Evolutionary conservation across 1,284 basidiomycete species (phyloP).

Genomic region (Cryptococcus depauperatus): DNA sequence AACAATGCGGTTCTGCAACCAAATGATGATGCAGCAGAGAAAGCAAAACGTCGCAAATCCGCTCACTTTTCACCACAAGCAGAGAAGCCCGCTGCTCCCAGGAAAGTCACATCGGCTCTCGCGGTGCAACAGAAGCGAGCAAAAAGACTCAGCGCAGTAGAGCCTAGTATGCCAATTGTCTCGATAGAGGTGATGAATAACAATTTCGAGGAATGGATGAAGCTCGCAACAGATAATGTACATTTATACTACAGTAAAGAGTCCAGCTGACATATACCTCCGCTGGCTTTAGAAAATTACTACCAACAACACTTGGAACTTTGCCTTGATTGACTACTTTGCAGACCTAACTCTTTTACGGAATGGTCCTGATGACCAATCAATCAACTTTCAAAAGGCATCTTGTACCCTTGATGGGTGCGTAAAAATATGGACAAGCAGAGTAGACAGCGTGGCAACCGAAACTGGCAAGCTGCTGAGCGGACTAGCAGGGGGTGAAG

Average conservation of each 20-base stretch:
- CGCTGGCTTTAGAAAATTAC: constrained; percentile 80
- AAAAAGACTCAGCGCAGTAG: constrained; percentile 34
- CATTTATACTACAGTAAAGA: constrained; percentile 31
- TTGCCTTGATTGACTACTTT: constrained; percentile 98
- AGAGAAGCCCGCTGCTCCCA: constrained; percentile 6
- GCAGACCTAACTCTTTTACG: constrained; percentile 96
- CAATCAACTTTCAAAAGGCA: constrained; percentile 98
- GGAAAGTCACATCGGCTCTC: constrained; percentile 26
- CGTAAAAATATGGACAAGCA: constrained; percentile 98
- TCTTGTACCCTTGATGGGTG: constrained; percentile 97
- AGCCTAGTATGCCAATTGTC: constrained; percentile 24
- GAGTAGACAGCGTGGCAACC: constrained; percentile 92
- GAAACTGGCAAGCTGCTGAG: constrained; percentile 93
- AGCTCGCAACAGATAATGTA: constrained; percentile 98
- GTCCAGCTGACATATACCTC: not conserved
- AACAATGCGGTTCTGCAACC: constrained; percentile 7
- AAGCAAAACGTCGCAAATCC: constrained; percentile 31
- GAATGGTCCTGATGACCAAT: constrained; percentile 74
- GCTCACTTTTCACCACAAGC: constrained; percentile 29
- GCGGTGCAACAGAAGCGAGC: constrained; percentile 20
- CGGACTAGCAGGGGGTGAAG: constrained; percentile 63
- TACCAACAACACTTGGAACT: constrained; percentile 93
- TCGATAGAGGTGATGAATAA: constrained; percentile 69
- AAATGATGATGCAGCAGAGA: constrained; percentile 39
- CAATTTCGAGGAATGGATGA: constrained; percentile 99